phyloP scores from a whole-genome alignment of 345 rosid genomes.

The Mangifera indica region DNA sequence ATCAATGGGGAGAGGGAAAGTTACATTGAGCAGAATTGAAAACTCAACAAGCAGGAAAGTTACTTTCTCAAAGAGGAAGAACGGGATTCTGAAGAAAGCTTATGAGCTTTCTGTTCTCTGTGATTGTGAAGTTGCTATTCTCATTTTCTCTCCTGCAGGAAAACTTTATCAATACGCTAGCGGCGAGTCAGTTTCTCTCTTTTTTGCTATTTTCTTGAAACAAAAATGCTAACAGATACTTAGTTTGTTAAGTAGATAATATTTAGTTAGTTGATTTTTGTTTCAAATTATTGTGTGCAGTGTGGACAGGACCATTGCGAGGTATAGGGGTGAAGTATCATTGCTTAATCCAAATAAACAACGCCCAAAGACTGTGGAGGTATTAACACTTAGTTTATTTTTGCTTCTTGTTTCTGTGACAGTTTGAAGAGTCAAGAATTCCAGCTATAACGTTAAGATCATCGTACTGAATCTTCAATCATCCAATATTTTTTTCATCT shows the following conservation, averaged over 20 bases:
- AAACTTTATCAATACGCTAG: no score
- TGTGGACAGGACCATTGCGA: constrained; percentile 43
- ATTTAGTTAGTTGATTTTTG: neutral
- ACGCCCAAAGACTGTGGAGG: constrained; percentile 46
- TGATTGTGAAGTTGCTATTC: no score
- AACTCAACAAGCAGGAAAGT: constrained; percentile 59
- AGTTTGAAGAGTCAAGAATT: no score
- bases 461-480: no score
- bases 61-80: constrained; percentile 14
- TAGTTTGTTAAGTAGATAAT: no score
- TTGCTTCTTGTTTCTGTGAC: no score
- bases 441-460: no score
- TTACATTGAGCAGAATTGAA: constrained; percentile 62
- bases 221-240: neutral
- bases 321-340: constrained; percentile 44
- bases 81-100: no score
- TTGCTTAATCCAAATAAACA: constrained; percentile 26
- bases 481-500: no score
- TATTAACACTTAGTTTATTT: constrained; percentile 7
- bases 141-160: no score
- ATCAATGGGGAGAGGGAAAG: constrained; percentile 64
- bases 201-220: neutral
- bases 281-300: constrained; percentile 25
- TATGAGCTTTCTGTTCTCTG: no score
- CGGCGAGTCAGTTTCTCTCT: constrained; percentile 31